Conservation (phyloP, 2,329 filamentous ascomycete genomes). For the Phialophora chinensis region DNA sequence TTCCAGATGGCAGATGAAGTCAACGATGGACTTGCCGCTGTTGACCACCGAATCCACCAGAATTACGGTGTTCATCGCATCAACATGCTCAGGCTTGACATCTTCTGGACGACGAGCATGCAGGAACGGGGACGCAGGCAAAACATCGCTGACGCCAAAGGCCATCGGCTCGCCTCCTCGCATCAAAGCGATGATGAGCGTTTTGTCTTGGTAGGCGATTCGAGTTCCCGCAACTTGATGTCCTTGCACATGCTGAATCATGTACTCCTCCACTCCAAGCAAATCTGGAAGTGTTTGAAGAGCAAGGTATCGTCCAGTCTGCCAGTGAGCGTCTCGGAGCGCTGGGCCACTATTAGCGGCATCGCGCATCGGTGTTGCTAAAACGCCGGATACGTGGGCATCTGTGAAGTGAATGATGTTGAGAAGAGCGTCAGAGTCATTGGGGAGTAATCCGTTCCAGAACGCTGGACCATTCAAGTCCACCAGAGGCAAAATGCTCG, state of each 20-base stretch:
- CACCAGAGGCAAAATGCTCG: not conserved
- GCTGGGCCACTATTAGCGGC: not conserved
- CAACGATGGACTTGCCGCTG: not conserved
- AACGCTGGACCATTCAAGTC: not conserved
- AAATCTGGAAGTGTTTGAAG: conserved; percentile 38
- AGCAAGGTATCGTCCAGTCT: not conserved
- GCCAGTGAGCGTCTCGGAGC: not conserved
- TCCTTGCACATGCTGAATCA: conserved; percentile 61
- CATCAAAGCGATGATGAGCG: conserved; percentile 66
- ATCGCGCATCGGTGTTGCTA: conserved; percentile 2
- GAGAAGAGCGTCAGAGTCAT: not conserved
- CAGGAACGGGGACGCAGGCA: conserved; percentile 58
- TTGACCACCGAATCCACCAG: conserved; percentile 10
- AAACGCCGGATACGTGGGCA: not conserved
- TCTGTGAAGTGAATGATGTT: not conserved
- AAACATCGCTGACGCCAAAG: conserved; percentile 60
- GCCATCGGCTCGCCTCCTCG: conserved; percentile 68
- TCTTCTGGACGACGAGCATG: not conserved
- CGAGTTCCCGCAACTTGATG: conserved; percentile 52
- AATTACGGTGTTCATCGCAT: not conserved
- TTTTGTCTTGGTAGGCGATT: conserved; percentile 56
- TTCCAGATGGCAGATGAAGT: not conserved
- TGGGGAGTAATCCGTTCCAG: too few species aligned
- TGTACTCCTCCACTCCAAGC: conserved; percentile 58
- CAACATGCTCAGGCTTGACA: not conserved